Evolutionary conservation across 2,329 filamentous ascomycete genomes (phyloP).

Genomic region (Penicillium brevicompactum): DNA sequence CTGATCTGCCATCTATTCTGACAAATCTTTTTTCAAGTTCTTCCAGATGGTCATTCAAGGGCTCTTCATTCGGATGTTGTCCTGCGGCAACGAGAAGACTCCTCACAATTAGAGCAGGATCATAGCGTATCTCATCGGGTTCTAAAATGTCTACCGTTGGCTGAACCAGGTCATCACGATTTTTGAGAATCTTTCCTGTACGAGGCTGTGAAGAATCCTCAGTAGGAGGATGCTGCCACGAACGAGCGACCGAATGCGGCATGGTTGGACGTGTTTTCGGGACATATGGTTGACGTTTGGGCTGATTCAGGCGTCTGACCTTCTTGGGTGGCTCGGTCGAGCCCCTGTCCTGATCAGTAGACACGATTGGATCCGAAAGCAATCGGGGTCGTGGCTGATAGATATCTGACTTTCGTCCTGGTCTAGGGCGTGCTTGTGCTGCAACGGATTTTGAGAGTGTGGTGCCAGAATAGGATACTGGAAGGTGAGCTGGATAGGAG

Average conservation of each 20-base stretch:
- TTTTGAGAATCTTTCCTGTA: slow-evolving; percentile 27
- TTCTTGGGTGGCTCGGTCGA: neutral
- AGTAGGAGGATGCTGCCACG: neutral
- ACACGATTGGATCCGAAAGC: too few relatives aligned
- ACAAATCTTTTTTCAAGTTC: slow-evolving; percentile 46
- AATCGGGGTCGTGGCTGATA: too few relatives aligned
- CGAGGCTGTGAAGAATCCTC: neutral
- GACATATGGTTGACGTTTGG: neutral
- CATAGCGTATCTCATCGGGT: slow-evolving; percentile 54
- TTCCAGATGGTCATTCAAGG: slow-evolving; percentile 63
- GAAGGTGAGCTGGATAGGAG: too few relatives aligned
- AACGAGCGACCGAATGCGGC: neutral
- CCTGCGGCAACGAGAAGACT: slow-evolving; percentile 65
- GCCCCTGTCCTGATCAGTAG: too few relatives aligned
- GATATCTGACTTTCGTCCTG: too few relatives aligned
- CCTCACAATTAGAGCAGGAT: slow-evolving; percentile 63
- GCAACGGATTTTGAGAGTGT: too few relatives aligned
- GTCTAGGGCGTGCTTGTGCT: too few relatives aligned
- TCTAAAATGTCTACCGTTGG: slow-evolving; percentile 44
- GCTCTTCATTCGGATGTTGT: slow-evolving; percentile 60
- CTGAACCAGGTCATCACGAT: slow-evolving; percentile 45
- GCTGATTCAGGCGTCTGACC: neutral
- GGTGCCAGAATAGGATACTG: too few relatives aligned
- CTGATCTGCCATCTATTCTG: slow-evolving; percentile 48
- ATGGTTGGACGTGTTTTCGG: neutral